Base-by-base conservation (phyloP, 1,139 yeast species). In the Nakaseomyces glabratus region DNA sequence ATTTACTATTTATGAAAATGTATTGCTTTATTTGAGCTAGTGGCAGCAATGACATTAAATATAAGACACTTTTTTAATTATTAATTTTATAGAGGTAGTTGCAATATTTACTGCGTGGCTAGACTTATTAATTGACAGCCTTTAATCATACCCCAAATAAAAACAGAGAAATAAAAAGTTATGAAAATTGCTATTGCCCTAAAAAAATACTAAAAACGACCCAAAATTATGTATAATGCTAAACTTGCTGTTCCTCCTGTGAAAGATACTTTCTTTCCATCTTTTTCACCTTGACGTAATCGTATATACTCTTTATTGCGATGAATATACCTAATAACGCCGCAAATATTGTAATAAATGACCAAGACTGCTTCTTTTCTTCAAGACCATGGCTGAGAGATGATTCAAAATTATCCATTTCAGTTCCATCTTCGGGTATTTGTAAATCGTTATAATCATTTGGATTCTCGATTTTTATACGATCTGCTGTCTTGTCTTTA, bases 1-100 rank as follows among this genome's bases (percentile, higher is more conserved):
- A 11, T 88, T 88, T 61, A 88, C 96, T 21, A 82, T 88, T 39
- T 88, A 88, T 58, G 97, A 88, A 57, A 82, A 85, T 62, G 81
- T 88, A 66, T 66, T 88, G 60, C 73, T 70, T 18, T 45, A 82
- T 11, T 55, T 82, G 55, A 59, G 50, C 28, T 59, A 45, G 26
- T 14, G 11, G n/a, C n/a, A n/a, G n/a, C n/a, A n/a, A n/a, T n/a
- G n/a, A n/a, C n/a, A n/a, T n/a, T n/a, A n/a, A n/a, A n/a, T n/a
- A n/a, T n/a, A n/a, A n/a, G n/a, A n/a, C n/a, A n/a, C n/a, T n/a
- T n/a, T n/a, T n/a, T n/a, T n/a, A n/a, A n/a, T n/a, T n/a, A n/a
- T n/a, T n/a, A n/a, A n/a, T n/a, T n/a, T n/a, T n/a, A n/a, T n/a
- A n/a, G n/a, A n/a, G n/a, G n/a, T n/a, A n/a, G n/a, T n/a, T n/a